phyloP scores from a whole-genome alignment of 2,329 filamentous ascomycete genomes.

The Epichloe elymi region DNA sequence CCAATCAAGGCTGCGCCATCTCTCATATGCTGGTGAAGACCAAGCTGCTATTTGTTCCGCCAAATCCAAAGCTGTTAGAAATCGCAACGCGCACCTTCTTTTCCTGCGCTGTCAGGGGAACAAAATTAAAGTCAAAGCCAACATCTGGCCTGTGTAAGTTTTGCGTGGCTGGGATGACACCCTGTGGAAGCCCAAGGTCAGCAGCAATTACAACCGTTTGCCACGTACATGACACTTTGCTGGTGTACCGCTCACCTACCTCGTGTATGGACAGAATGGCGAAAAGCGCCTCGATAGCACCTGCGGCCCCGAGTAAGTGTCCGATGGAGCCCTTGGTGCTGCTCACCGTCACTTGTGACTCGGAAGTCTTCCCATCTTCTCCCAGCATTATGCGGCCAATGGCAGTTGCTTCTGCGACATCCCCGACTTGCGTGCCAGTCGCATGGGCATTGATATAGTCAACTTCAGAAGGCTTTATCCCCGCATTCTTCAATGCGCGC shows the following conservation, averaged over 20 bases:
- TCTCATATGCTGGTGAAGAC: slow-evolving; percentile 45
- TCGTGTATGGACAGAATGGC: slow-evolving; percentile 65
- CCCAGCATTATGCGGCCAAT: slow-evolving; percentile 68
- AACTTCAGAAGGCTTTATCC: slow-evolving; percentile 53
- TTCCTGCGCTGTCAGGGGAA: slow-evolving; percentile 58
- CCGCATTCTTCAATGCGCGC: slow-evolving; percentile 61
- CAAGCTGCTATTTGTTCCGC: slow-evolving; percentile 85
- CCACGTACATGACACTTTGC: neutral
- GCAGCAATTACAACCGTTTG: neutral
- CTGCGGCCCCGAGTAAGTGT: slow-evolving; percentile 82
- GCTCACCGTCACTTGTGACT: slow-evolving; percentile 64
- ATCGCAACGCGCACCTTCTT: slow-evolving; percentile 60
- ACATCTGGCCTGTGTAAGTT: slow-evolving; percentile 60
- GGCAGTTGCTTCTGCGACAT: slow-evolving; percentile 75
- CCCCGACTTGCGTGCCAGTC: slow-evolving; percentile 74
- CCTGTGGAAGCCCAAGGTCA: slow-evolving; percentile 36
- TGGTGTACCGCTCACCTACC: slow-evolving; percentile 52
- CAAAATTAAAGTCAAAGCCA: slow-evolving; percentile 72
- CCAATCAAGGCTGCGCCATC: neutral
- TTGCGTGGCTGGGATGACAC: slow-evolving; percentile 69
- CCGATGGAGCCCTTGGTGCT: slow-evolving; percentile 91
- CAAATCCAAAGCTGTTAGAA: slow-evolving; percentile 96
- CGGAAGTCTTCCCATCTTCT: slow-evolving; percentile 47
- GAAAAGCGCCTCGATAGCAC: slow-evolving; percentile 81
- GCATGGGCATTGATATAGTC: slow-evolving; percentile 96